Evolutionary conservation across 129 eudicot genomes (phyloP).

Genomic region (Daucus carota): DH1_v3.0 NC_030389.2:10337501-10338000

Average conservation of each 20-base stretch:
- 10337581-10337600: conserved; percentile 86
- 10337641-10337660: background rate
- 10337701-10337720: background rate
- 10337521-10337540: conserved; percentile 8
- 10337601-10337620: background rate
- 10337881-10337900: conserved; percentile 97
- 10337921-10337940: conserved; percentile 94
- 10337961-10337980: background rate
- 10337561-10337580: conserved; percentile 87
- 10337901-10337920: conserved; percentile 87
- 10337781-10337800: background rate
- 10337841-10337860: conserved; percentile 69
- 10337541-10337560: conserved; percentile 57
- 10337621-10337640: background rate
- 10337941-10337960: conserved; percentile 35
- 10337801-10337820: background rate
- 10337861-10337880: conserved; percentile 83
- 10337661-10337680: background rate
- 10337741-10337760: background rate
- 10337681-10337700: background rate
- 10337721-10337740: background rate
- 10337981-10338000: background rate
- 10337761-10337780: background rate
- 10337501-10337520: conserved; percentile 9
- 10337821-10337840: background rate